These are phyloP conservation scores for Bipolaris sorokiniana DNA, from an alignment of 2,329 filamentous ascomycete genomes.

Conservation along the genomic window DNA sequence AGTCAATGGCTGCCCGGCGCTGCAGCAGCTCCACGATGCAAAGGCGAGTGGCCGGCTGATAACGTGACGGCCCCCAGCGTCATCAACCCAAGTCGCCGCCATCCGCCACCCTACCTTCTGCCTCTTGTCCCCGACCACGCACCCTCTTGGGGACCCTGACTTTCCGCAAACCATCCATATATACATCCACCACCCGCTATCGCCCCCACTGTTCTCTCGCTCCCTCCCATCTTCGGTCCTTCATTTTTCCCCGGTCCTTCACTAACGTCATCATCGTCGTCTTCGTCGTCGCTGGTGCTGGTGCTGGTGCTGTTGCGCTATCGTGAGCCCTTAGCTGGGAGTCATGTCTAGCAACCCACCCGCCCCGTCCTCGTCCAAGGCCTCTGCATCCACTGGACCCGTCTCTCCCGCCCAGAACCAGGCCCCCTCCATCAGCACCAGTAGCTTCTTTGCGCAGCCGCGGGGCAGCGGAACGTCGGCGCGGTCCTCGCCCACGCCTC, in stretches of 20 bases:
- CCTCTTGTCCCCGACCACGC: conserved; percentile 14
- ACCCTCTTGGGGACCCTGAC: conserved; percentile 21
- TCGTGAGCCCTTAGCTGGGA: conserved; percentile 36
- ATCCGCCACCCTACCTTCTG: conserved; percentile 17
- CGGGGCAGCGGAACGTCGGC: conserved; percentile 50
- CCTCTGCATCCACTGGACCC: conserved; percentile 45
- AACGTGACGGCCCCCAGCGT: conserved; percentile 11
- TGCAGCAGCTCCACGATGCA: neutral
- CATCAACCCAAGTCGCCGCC: conserved; percentile 1
- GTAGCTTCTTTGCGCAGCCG: conserved; percentile 53
- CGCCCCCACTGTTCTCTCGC: neutral
- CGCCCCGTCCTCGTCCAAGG: conserved; percentile 51
- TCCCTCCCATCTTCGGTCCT: neutral
- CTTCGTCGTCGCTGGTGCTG: neutral
- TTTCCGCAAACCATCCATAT: neutral
- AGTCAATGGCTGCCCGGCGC: neutral
- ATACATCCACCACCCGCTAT: neutral
- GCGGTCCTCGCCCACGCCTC: conserved; percentile 58
- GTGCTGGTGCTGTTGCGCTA: conserved; percentile 15
- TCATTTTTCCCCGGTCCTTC: conserved; percentile 6
- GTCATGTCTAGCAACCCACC: conserved; percentile 55
- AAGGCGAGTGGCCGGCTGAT: neutral
- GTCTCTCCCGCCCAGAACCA: conserved; percentile 54
- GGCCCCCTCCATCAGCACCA: conserved; percentile 51
- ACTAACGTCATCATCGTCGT: neutral